A percentile compares a stretch with the other conserved stretches of the same genome.
phyloP scores from a whole-genome alignment of 257 asterid genomes.

The Solanum medicagineum region DNA sequence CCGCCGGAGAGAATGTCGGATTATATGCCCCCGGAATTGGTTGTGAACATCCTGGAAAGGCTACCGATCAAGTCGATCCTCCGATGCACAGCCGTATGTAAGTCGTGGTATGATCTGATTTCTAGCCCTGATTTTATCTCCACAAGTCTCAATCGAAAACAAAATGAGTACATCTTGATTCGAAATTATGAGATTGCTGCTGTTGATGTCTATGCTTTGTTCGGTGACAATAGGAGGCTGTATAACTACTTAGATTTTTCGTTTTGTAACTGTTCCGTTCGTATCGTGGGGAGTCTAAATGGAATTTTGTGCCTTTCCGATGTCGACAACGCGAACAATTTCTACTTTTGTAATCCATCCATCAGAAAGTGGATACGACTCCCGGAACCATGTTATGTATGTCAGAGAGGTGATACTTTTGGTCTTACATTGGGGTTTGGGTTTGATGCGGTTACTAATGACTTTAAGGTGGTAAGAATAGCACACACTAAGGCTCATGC shows the following conservation, averaged over 20 bases:
- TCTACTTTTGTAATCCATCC: background rate
- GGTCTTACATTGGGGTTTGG: background rate
- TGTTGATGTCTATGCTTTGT: background rate
- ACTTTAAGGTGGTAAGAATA: background rate
- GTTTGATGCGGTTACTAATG: background rate
- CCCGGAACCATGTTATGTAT: background rate
- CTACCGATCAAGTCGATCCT: background rate
- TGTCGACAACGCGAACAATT: background rate
- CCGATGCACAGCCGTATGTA: slow-evolving; percentile 4
- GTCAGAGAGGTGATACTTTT: background rate
- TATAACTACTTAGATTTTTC: background rate
- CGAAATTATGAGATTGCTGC: too few relatives aligned
- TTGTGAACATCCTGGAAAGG: background rate
- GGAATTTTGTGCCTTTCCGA: background rate
- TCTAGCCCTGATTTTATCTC: background rate
- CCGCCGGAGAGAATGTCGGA: background rate
- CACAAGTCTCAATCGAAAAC: background rate
- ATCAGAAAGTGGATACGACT: background rate
- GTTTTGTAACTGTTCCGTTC: background rate
- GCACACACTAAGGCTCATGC: background rate
- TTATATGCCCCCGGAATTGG: slow-evolving; percentile 2
- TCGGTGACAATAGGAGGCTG: background rate
- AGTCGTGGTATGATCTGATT: background rate
- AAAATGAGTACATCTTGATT: background rate
- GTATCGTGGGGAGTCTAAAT: background rate